Evolutionary conservation across 768 basidiomycete species (phyloP).

Genomic region (Neoboletus subvelutipes): DNA sequence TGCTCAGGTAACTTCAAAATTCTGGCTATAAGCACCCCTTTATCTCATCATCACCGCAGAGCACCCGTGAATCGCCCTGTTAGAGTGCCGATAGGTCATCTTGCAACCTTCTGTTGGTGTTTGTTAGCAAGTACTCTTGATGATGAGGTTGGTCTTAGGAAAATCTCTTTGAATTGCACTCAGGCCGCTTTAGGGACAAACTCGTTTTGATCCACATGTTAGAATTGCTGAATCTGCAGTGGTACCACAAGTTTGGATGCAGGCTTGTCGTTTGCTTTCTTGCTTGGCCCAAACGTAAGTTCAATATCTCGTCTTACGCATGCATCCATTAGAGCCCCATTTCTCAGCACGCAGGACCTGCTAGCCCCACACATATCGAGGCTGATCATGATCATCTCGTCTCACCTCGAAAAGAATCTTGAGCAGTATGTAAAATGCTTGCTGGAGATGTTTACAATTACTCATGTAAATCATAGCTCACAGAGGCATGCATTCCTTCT

Average conservation of each 20-base stretch:
- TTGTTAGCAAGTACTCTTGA: conserved; percentile 50
- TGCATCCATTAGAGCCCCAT: neutral
- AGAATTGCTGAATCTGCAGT: conserved; percentile 53
- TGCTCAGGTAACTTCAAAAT: conserved; percentile 48
- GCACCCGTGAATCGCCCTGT: conserved; percentile 60
- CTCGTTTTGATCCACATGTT: conserved; percentile 48
- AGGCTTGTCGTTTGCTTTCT: conserved; percentile 52
- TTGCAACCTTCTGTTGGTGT: conserved; percentile 52
- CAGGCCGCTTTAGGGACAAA: conserved; percentile 40
- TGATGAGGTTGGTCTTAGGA: conserved; percentile 38
- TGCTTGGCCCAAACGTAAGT: conserved; percentile 51
- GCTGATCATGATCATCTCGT: conserved; percentile 51
- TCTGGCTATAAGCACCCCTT: neutral
- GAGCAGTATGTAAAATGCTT: conserved; percentile 41
- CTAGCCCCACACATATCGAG: conserved; percentile 56
- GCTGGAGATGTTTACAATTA: neutral
- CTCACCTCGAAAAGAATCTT: conserved; percentile 59
- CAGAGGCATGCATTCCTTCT: conserved; percentile 46
- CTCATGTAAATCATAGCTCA: conserved; percentile 24
- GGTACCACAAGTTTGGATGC: conserved; percentile 47
- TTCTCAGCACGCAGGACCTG: conserved; percentile 49
- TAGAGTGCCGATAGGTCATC: conserved; percentile 62
- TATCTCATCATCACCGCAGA: conserved; percentile 34
- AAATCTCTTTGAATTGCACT: conserved; percentile 6
- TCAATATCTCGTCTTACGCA: neutral